These are phyloP conservation scores for Clonostachys rhizophaga DNA, from an alignment of 2,329 filamentous ascomycete species.

Conservation along the genomic window DNA sequence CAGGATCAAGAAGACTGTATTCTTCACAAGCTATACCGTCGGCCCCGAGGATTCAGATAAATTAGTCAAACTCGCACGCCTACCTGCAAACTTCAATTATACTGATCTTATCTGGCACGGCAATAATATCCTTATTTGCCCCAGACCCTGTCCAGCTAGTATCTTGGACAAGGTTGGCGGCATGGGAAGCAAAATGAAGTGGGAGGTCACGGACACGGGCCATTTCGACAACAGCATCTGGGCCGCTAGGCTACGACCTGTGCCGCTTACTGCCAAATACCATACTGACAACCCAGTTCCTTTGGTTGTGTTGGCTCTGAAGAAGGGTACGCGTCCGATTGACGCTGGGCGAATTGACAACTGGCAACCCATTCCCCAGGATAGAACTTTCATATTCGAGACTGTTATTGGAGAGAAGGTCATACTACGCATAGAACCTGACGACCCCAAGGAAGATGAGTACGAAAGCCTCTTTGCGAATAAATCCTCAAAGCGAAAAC, in stretches of 20 bases:
- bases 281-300: constrained; percentile 79
- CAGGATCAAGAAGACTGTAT: constrained; percentile 79
- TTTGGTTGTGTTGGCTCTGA: constrained; percentile 76
- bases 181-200: constrained; percentile 75
- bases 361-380: constrained; percentile 72
- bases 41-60: constrained; percentile 64
- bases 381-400: constrained; percentile 73
- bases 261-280: constrained; percentile 60
- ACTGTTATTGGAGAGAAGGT: constrained; percentile 84
- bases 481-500: constrained; percentile 55
- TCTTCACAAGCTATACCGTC: constrained; percentile 91
- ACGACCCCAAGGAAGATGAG: constrained; percentile 56
- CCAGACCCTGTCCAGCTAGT: constrained; percentile 65
- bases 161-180: constrained; percentile 84
- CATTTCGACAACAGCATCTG: constrained; percentile 77
- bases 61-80: constrained; percentile 64
- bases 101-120: constrained; percentile 75
- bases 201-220: constrained; percentile 76
- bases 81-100: constrained; percentile 33
- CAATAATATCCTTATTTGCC: constrained; percentile 87
- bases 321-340: constrained; percentile 68
- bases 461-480: constrained; percentile 60
- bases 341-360: constrained; percentile 79
- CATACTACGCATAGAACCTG: constrained; percentile 73
- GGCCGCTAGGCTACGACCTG: constrained; percentile 76